These are phyloP conservation scores for Phalaenopsis equestris DNA, from an alignment of 106 monocot genomes.

Conservation along the genomic window DNA sequence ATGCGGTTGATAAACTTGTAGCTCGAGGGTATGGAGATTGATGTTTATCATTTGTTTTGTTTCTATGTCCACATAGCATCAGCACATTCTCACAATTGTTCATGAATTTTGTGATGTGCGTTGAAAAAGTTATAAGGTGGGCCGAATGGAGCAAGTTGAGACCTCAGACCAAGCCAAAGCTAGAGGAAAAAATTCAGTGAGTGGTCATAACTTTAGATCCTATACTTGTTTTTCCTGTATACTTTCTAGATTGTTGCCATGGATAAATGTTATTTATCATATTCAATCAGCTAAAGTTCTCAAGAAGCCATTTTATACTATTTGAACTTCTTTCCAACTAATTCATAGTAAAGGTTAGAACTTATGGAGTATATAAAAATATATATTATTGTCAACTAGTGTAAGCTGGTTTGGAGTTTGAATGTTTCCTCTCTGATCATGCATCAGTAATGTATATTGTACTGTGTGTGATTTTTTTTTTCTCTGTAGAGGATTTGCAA, in stretches of 20 bases:
- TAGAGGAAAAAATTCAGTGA: conserved; percentile 72
- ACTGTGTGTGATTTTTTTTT: too few species aligned
- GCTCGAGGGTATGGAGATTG: conserved; percentile 56
- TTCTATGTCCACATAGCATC: background rate
- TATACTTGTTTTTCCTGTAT: background rate
- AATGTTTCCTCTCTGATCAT: too few species aligned
- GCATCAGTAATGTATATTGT: too few species aligned
- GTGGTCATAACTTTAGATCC: conserved; percentile 9
- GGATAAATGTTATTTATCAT: background rate
- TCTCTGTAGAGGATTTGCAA: too few species aligned
- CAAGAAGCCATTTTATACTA: background rate
- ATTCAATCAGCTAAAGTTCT: background rate
- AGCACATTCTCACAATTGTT: background rate
- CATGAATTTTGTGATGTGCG: conserved; percentile 11
- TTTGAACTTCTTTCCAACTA: background rate
- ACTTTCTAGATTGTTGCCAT: background rate
- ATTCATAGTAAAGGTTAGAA: background rate
- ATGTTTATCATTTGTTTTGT: background rate
- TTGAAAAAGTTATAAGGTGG: conserved; percentile 86
- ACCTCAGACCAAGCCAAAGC: conserved; percentile 83
- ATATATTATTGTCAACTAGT: background rate
- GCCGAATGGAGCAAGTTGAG: conserved; percentile 88
- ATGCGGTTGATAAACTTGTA: conserved; percentile 77
- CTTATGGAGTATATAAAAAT: background rate
- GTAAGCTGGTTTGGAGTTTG: background rate